phyloP scores from a whole-genome alignment of 2,329 filamentous ascomycete species.

The Blumeria graminis region DNA sequence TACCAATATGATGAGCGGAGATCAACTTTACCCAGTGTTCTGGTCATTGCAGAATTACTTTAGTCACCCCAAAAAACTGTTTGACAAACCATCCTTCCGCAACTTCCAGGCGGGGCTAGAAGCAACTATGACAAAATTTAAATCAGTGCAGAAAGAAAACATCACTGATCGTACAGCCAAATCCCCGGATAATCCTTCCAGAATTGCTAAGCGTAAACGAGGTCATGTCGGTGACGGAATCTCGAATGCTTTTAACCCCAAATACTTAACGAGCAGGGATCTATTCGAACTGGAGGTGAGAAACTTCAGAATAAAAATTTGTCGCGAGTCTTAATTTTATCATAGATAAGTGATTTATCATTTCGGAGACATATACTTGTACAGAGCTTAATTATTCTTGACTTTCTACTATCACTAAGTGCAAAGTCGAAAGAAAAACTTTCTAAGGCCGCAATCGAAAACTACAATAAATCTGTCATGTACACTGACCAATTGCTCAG shows the following conservation, averaged over 20 bases:
- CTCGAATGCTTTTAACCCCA: slow-evolving; percentile 70
- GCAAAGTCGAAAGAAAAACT: slow-evolving; percentile 60
- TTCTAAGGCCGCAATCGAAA: slow-evolving; percentile 33
- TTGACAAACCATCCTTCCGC: slow-evolving; percentile 42
- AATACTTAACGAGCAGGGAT: slow-evolving; percentile 92
- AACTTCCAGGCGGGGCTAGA: slow-evolving; percentile 38
- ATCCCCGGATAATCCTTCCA: slow-evolving; percentile 35
- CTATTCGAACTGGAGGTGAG: slow-evolving; percentile 80
- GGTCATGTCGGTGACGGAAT: slow-evolving; percentile 34
- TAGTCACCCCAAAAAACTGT: slow-evolving; percentile 67
- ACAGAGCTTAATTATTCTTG: slow-evolving; percentile 79
- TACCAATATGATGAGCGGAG: slow-evolving; percentile 35
- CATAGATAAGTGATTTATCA: slow-evolving; percentile 68
- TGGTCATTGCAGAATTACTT: slow-evolving; percentile 87
- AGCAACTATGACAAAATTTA: slow-evolving; percentile 50
- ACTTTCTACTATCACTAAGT: slow-evolving; percentile 83
- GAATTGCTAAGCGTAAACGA: slow-evolving; percentile 46
- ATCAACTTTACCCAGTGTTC: slow-evolving; percentile 69
- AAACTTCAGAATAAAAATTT: background rate
- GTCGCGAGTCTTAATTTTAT: slow-evolving; percentile 9
- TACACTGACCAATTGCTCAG: slow-evolving; percentile 51
- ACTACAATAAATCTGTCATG: slow-evolving; percentile 52
- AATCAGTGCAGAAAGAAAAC: slow-evolving; percentile 29
- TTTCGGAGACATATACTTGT: slow-evolving; percentile 89
- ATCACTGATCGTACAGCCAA: slow-evolving; percentile 25